Evolutionary conservation across 768 basidiomycete genomes (phyloP), one percentile per base, ranked within the genome.

Genomic region (Auricularia heimuer): DNA sequence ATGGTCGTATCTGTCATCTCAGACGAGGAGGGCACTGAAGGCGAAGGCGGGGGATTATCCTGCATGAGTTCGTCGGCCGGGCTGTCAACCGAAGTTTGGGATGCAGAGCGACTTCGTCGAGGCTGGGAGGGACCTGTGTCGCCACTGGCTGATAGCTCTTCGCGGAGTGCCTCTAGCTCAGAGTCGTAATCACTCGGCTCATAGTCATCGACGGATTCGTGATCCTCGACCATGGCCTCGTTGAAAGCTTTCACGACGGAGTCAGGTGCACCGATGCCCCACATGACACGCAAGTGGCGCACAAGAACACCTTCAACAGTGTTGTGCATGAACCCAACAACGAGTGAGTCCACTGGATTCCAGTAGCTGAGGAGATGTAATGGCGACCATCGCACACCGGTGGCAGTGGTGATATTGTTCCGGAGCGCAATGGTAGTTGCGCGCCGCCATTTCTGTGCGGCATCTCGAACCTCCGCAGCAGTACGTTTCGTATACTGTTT

Each of bases 271-370:
- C 44, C 62, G 12, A 63, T 16, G 1, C 70, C 69, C 70, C 70
- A 71, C 21, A 65, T n/a, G 16, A 4, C 10, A 14, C 69, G 67
- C 44, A 73, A 65, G 33, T 75, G 71, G 63, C 70, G 54, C 54
- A 71, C 54, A 14, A 75, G 61, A 44, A 71, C 58, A n/a, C 74
- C 73, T 63, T 72, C 71, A 3, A 73, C 54, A 66, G 66, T 71
- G 60, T 73, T 73, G 62, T 75, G 75, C 71, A 76, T 73, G 62
- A 69, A 68, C 2, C 73, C 75, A 36, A 75, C 67, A 16, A 75
- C 39, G 37, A 68, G 61, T 69, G 72, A 70, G 8, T 64, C 61
- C 14, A 75, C 70, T 63, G 75, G 74, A 45, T 75, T 68, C 69
- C 73, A 72, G 47, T 75, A 75, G n/a, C 68, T 67, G 12, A 76